Evolutionary conservation across 2,329 filamentous ascomycete species (phyloP), one percentile per base, ranked within the genome.

Genomic region (Davidsoniella eucalypti): DNA sequence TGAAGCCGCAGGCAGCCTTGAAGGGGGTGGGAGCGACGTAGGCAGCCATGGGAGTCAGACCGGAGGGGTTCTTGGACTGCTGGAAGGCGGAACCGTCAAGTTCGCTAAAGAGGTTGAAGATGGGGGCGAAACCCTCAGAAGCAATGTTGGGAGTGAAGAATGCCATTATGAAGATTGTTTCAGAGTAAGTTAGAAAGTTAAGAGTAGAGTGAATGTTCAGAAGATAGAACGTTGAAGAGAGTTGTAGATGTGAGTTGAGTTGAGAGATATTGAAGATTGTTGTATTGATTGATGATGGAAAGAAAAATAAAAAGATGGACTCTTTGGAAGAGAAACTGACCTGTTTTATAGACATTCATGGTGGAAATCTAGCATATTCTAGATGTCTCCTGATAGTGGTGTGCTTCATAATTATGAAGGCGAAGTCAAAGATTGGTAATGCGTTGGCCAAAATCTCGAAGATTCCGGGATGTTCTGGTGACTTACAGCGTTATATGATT

Each of bases 41-140:
- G 5, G 37, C 44, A 5, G 42, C 38, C 26, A 47, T 10, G 36
- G 17, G 46, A 37, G 48, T 46, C 17, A 39, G 4, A 23, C 47
- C 25, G 42, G n/a, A 5, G 46, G 37, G 26, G 36, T 26, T 26
- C 16, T 18, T 10, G 16, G 12, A 65, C 44, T 66, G 67, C 55
- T 65, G 67, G 64, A 78, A 77, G 61, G 64, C 68, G 5, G 49
- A 39, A 18, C 44, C 44, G 60, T 80, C 75, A 56, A 23, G 21
- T 23, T 23, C 21, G 21, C 5, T 23, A 23, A 75, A 79, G 64
- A 81, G 69, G 53, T 75, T 75, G 70, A 81, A 79, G 59, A 81
- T 72, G 50, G 75, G 72, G 36, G 69, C 70, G 63, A 78, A 75
- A 62, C 70, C 71, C 57, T 68, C 60, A 61, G 71, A 67, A 55